Percentiles rank a stretch among this genome's conserved stretches.
These are phyloP conservation scores for Diaporthe vaccinii DNA, from an alignment of 2,329 filamentous ascomycete species.

Conservation along the genomic window DNA sequence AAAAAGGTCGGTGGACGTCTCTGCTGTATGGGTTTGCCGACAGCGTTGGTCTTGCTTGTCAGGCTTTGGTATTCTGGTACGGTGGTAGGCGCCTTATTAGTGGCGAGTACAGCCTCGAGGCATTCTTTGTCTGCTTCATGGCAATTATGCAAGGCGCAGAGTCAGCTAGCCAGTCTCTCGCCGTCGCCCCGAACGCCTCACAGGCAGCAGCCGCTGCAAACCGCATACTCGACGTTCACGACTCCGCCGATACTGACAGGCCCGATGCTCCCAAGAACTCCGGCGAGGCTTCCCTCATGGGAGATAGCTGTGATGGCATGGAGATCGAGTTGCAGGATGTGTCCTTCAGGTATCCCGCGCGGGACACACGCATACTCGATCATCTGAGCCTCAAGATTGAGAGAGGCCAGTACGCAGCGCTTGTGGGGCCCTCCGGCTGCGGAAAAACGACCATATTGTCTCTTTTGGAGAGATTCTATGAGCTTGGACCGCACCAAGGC, in stretches of 20 bases:
- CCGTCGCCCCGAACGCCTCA: constrained; percentile 50
- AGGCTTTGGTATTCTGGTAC: constrained; percentile 92
- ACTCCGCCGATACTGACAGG: constrained; percentile 71
- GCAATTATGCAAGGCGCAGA: constrained; percentile 80
- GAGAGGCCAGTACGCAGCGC: constrained; percentile 86
- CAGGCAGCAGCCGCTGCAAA: constrained; percentile 50
- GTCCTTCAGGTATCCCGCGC: constrained; percentile 93
- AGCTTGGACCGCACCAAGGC: constrained; percentile 70
- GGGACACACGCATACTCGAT: constrained; percentile 91
- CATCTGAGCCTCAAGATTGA: constrained; percentile 82
- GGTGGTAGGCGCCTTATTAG: constrained; percentile 82
- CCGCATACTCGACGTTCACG: constrained; percentile 65
- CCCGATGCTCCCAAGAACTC: constrained; percentile 37
- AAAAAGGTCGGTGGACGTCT: constrained; percentile 61
- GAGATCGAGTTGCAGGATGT: constrained; percentile 89
- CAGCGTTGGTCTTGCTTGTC: constrained; percentile 12
- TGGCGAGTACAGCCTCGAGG: constrained; percentile 81
- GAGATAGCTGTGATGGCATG: constrained; percentile 74
- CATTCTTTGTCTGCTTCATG: constrained; percentile 95
- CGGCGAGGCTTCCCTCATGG: constrained; percentile 58
- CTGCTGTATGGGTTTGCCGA: constrained; percentile 76
- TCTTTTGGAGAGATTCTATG: constrained; percentile 93
- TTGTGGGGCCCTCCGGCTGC: constrained; percentile 94
- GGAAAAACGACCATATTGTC: constrained; percentile 96
- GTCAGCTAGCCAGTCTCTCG: constrained; percentile 51